Conservation (phyloP, 371 early-diverging fungal genomes). For the Zychaea mexicana region DNA sequence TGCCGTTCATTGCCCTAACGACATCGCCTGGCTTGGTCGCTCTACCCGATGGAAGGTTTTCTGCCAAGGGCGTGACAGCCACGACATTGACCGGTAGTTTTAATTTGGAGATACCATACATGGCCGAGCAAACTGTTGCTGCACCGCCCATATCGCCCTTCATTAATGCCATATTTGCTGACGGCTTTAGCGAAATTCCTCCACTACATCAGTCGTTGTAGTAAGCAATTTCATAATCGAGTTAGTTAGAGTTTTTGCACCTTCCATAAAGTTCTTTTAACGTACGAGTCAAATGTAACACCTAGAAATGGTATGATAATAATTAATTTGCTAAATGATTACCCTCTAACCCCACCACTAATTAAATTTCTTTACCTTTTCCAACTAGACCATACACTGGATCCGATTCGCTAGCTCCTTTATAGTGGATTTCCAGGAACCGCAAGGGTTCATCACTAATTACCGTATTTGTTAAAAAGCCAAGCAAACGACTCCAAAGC, state of each 20-base stretch:
- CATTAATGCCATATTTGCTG: conserved; percentile 78
- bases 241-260: not conserved
- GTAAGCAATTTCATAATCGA: not conserved
- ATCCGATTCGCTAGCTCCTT: conserved; percentile 64
- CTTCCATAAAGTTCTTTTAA: conserved; percentile 5
- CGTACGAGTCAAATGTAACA: conserved; percentile 70
- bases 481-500: too few species aligned
- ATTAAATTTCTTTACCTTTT: conserved; percentile 60
- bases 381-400: conserved; percentile 77
- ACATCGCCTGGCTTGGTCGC: conserved; percentile 11
- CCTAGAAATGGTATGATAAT: conserved; percentile 34
- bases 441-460: conserved; percentile 74
- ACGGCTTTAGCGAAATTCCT: conserved; percentile 85
- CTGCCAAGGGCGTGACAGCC: conserved; percentile 70
- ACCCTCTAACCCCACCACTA: not conserved
- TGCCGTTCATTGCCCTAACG: conserved; percentile 58
- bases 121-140: conserved; percentile 72
- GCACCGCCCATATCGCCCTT: conserved; percentile 91
- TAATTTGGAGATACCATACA: conserved; percentile 69
- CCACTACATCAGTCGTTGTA: conserved; percentile 45
- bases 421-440: conserved; percentile 90
- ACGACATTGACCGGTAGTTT: conserved; percentile 71
- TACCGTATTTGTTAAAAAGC: conserved; percentile 16
- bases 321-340: not conserved
- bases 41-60: conserved; percentile 79